A percentile compares a stretch with the other conserved stretches of the same genome.
These are phyloP conservation scores for Lactarius sanguifluus DNA, from an alignment of 768 basidiomycete genomes.

Conservation along the genomic window DNA sequence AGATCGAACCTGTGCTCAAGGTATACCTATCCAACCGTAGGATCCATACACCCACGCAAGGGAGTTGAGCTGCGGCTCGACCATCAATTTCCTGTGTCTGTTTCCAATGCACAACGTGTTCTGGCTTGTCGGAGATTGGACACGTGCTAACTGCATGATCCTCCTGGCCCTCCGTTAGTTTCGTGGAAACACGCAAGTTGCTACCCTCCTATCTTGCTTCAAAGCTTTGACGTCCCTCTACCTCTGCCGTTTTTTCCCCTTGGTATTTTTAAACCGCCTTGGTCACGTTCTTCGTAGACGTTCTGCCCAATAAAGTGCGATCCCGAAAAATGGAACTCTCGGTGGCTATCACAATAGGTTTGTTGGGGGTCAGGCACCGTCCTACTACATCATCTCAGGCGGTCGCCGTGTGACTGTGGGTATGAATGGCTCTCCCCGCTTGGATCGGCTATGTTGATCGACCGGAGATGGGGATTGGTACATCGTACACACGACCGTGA, in stretches of 20 bases:
- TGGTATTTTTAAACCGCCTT: neutral
- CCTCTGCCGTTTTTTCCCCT: neutral
- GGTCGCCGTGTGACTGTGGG: neutral
- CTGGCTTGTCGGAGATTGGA: slow-evolving; percentile 1
- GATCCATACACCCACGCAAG: neutral
- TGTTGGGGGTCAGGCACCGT: neutral
- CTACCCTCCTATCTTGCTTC: neutral
- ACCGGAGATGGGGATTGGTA: neutral
- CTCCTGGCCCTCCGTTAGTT: neutral
- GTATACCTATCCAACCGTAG: neutral
- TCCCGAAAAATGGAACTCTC: neutral
- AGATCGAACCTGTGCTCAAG: neutral
- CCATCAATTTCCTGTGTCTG: neutral
- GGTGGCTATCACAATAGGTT: neutral
- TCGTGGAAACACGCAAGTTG: neutral
- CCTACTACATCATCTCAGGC: neutral
- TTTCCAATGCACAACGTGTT: neutral
- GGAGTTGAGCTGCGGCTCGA: neutral
- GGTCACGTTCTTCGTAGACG: neutral
- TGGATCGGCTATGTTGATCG: neutral
- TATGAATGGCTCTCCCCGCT: neutral
- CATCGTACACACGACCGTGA: neutral
- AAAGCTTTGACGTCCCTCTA: neutral
- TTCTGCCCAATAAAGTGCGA: neutral
- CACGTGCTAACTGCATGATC: slow-evolving; percentile 18